phyloP scores from a whole-genome alignment of 495 filamentous ascomycete species.

The Ramalina peruviana region DNA sequence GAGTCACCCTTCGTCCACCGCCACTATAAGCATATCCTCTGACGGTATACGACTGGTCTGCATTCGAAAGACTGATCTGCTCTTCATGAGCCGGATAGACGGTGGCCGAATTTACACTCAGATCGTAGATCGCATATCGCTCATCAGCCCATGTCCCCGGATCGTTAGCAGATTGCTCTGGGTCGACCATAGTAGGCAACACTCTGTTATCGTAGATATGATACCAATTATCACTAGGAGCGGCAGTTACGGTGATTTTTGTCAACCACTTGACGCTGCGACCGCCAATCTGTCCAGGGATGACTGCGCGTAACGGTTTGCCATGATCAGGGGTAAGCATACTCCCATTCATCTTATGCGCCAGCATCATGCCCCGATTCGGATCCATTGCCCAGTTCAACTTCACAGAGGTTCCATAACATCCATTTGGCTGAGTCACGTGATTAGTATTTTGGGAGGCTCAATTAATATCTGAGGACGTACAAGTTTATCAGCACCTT shows the following conservation, averaged over 20 bases:
- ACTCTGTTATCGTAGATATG: slow-evolving; percentile 93
- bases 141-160: slow-evolving; percentile 81
- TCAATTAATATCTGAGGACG: slow-evolving; percentile 8
- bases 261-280: slow-evolving; percentile 94
- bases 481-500: slow-evolving; percentile 74
- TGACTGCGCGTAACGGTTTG: slow-evolving; percentile 67
- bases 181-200: slow-evolving; percentile 74
- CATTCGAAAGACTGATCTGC: slow-evolving; percentile 36
- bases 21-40: slow-evolving; percentile 85
- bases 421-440: slow-evolving; percentile 58
- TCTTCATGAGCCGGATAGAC: slow-evolving; percentile 78
- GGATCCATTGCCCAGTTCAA: slow-evolving; percentile 80
- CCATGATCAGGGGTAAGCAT: slow-evolving; percentile 75
- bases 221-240: slow-evolving; percentile 89
- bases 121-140: slow-evolving; percentile 86
- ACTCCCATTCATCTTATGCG: slow-evolving; percentile 90
- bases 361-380: slow-evolving; percentile 76
- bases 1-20: slow-evolving; percentile 71
- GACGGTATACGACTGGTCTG: slow-evolving; percentile 42
- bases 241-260: slow-evolving; percentile 61
- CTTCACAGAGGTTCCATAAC: slow-evolving; percentile 81
- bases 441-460: neutral
- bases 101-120: slow-evolving; percentile 76
- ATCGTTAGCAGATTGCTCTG: slow-evolving; percentile 64
- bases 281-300: slow-evolving; percentile 89